Evolutionary conservation across 768 basidiomycete genomes (phyloP), one percentile per base, ranked within the genome.

Genomic region (Galerina marginata): DNA sequence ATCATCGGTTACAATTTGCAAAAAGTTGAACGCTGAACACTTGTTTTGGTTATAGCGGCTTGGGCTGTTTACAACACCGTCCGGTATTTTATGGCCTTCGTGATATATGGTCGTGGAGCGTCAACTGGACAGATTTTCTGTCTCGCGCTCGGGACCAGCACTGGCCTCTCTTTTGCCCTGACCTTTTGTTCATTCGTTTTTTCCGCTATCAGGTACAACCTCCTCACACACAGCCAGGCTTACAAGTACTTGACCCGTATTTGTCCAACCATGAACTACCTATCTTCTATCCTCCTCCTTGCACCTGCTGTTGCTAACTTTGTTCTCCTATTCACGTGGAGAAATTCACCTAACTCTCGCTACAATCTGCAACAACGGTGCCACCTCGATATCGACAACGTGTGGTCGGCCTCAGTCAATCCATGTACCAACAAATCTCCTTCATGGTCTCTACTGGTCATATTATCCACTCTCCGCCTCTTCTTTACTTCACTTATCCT

Each of bases 21-120:
- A 40, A 46, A n/a, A 33, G 59, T 42, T 23, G 43, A 57, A 50
- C 45, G n/a, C 60, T 58, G 36, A 39, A 16, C 29, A 33, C 29
- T 33, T 20, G 57, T 10, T 37, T 50, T 53, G 16, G n/a, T 10
- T 46, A 15, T 26, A 12, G 88, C 75, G 60, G 70, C 69, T 29
- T 92, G 89, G 87, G 81, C 84, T 26, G 68, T 77, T 7, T 92
- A 89, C 70, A 87, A 81, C 61, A 78, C 83, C 6, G 70, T 86
- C 54, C 86, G 90, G 45, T 93, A 92, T 69, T 87, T 82, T 65
- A 66, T 91, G 10, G 86, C 88, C 3, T 88, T 82, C 65, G 75
- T 74, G 9, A 65, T 74, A 15, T 83, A 81, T 69, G 62, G 73
- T 2, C 29, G 52, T 23, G 47, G 59, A 5, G 76, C 80, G 6